Conservation (phyloP, 345 rosid genomes). For the Hibiscus syriacus region DNA sequence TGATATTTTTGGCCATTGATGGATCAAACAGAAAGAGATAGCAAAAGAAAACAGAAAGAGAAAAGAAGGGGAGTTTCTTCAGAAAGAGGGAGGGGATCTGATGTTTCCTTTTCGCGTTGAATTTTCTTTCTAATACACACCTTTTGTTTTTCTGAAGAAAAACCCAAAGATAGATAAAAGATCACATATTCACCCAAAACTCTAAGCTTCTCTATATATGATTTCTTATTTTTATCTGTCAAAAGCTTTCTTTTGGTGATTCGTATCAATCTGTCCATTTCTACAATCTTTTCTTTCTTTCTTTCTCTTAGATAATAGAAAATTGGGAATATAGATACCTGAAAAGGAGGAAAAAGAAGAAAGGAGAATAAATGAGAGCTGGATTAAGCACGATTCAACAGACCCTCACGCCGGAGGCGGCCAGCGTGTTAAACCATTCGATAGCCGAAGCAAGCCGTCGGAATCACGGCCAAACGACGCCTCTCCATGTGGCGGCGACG, state of each 20-base stretch:
- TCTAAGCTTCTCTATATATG: background rate
- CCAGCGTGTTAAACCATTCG: slow-evolving; percentile 72
- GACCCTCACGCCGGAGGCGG: slow-evolving; percentile 97
- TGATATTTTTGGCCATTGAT: slow-evolving; percentile 13
- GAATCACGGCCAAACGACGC: slow-evolving; percentile 80
- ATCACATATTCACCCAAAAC: background rate
- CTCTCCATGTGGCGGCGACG: slow-evolving; percentile 48
- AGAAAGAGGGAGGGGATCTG: slow-evolving; percentile 41
- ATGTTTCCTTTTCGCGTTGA: slow-evolving; percentile 41
- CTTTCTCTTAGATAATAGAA: background rate
- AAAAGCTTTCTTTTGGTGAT: slow-evolving; percentile 26
- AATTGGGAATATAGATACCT: background rate
- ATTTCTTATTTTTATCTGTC: slow-evolving; percentile 15
- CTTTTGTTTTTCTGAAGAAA: background rate
- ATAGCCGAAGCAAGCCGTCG: slow-evolving; percentile 87
- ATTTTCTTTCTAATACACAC: slow-evolving; percentile 12
- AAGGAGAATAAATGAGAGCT: slow-evolving; percentile 60
- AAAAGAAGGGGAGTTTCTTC: slow-evolving; percentile 15
- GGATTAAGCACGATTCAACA: slow-evolving; percentile 94
- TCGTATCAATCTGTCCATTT: slow-evolving; percentile 2
- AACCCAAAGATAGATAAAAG: background rate
- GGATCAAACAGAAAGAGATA: slow-evolving; percentile 26
- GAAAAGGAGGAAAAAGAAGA: background rate
- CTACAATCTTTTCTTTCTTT: background rate
- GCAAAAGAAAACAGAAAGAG: slow-evolving; percentile 18